Conservation (phyloP, 495 filamentous ascomycete genomes). For the Trichoderma erinaceum region DNA sequence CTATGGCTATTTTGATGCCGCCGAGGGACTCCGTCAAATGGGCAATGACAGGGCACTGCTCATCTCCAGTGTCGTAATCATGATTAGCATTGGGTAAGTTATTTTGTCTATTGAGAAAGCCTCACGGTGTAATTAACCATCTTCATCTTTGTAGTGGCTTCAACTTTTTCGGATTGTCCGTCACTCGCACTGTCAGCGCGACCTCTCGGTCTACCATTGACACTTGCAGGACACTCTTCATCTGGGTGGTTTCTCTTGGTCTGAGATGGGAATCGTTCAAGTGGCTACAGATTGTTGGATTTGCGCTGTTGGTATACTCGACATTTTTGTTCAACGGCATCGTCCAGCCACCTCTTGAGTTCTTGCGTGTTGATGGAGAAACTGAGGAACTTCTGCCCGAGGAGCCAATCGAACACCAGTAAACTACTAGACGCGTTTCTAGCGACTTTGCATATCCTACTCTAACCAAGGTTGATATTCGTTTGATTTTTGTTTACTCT, state of each 20-base stretch:
- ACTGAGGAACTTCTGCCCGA: slow-evolving; percentile 72
- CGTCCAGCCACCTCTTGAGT: slow-evolving; percentile 65
- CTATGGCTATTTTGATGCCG: slow-evolving; percentile 83
- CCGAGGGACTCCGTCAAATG: slow-evolving; percentile 76
- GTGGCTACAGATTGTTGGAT: slow-evolving; percentile 89
- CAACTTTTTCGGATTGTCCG: slow-evolving; percentile 95
- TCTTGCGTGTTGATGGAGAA: slow-evolving; percentile 46
- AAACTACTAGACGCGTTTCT: background rate
- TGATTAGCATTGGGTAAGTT: slow-evolving; percentile 91
- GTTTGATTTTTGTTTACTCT: background rate
- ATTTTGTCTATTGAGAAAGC: background rate
- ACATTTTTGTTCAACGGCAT: slow-evolving; percentile 97
- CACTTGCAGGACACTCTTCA: slow-evolving; percentile 94
- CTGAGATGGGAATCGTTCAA: slow-evolving; percentile 98
- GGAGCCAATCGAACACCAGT: slow-evolving; percentile 62
- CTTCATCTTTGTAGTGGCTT: slow-evolving; percentile 58
- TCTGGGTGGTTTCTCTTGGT: slow-evolving; percentile 91
- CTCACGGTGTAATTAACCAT: background rate
- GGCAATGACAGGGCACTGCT: slow-evolving; percentile 60
- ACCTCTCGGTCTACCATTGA: slow-evolving; percentile 94
- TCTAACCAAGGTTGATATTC: background rate
- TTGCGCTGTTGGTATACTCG: slow-evolving; percentile 85
- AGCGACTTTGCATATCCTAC: background rate
- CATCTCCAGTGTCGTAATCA: slow-evolving; percentile 75
- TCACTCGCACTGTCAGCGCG: slow-evolving; percentile 81